These are phyloP conservation scores for Cryptococcus sp. DNA, from an alignment of 1,284 basidiomycete species.

Conservation along the genomic window DNA sequence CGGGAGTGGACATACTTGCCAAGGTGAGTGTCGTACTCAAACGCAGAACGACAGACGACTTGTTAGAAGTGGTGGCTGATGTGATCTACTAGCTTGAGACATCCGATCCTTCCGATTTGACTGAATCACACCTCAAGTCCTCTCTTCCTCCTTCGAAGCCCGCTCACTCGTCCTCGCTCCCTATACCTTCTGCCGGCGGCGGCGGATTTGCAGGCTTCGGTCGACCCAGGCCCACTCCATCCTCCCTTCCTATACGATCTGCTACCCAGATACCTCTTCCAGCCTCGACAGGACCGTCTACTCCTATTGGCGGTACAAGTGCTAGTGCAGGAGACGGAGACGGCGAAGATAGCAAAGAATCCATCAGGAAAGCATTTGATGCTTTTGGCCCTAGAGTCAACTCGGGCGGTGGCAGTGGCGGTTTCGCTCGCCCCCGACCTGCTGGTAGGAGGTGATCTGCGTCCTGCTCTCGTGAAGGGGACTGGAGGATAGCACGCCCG, in stretches of 20 bases:
- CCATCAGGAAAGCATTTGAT: constrained; percentile 48
- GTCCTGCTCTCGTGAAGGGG: too few species aligned
- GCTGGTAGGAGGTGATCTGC: constrained; percentile 38
- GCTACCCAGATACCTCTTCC: constrained; percentile 34
- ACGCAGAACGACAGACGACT: background rate
- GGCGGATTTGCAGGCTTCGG: constrained; percentile 22
- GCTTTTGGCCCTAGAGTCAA: constrained; percentile 52
- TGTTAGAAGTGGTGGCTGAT: background rate
- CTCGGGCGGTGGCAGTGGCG: constrained; percentile 31
- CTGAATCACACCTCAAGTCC: constrained; percentile 63
- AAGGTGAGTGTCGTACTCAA: constrained; percentile 35
- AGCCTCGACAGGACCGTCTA: constrained; percentile 26
- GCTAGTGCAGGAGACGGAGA: constrained; percentile 13
- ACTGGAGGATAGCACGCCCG: too few species aligned
- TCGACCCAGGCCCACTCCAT: constrained; percentile 26
- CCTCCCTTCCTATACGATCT: constrained; percentile 21
- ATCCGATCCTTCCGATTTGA: constrained; percentile 72
- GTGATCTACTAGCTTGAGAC: constrained; percentile 68
- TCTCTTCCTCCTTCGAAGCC: constrained; percentile 57
- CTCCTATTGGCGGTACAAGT: constrained; percentile 21
- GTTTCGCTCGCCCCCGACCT: constrained; percentile 49
- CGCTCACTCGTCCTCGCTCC: constrained; percentile 36
- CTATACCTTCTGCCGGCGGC: constrained; percentile 21
- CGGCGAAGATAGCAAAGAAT: constrained; percentile 44
- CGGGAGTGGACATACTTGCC: constrained; percentile 53